Evolutionary conservation across 192 early-diverging fungal species (phyloP), one percentile per base, ranked within the genome.

Genomic region (Allomyces javanicus): DNA sequence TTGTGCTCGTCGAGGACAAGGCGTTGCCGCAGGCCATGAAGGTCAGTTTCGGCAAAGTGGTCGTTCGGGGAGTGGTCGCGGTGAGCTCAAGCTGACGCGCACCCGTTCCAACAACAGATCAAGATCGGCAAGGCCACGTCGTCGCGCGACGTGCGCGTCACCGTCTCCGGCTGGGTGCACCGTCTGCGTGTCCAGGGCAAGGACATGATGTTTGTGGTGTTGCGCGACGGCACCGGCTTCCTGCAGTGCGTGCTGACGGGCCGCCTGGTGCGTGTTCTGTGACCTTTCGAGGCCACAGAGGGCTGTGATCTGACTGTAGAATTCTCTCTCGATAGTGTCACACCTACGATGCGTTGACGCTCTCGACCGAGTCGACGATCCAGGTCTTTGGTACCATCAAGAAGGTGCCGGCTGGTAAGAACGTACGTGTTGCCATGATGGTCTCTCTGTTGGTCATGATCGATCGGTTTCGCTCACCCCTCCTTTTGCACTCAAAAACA

Each of bases 101-200:
- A 40, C 7, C 33, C 33, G 33, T 9, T 40, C 9, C 33, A 40
- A 40, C 44, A 63, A 24, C 67, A 83, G 86, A 92, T 94, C 79
- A 87, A 87, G 70, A 86, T 96, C 67, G 68, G 77, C 67, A 72
- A 92, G 40, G 71, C 78, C 24, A 72, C 78, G 27, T 74, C 75
- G 58, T 75, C 80, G 74, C 86, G 92, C 66, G 85, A 81, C 62
- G 79, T 75, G 67, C 86, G 94, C 62, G 88, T 97, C 71, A 83
- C 80, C 72, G 81, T 99, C 4, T 85, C 80, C 24, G 96, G 94
- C 44, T 99, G 96, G 96, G 93, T 97, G 65, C 92, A 94, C 80
- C 85, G 91, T 27, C 78, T 88, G 70, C 89, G 96, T 66, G 87
- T 88, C 44, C 96, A 99, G 77, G 96, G 96, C 65, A 93, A 91